Evolutionary conservation across 2,329 filamentous ascomycete species (phyloP).

Genomic region (Aspergillus sojae): DNA sequence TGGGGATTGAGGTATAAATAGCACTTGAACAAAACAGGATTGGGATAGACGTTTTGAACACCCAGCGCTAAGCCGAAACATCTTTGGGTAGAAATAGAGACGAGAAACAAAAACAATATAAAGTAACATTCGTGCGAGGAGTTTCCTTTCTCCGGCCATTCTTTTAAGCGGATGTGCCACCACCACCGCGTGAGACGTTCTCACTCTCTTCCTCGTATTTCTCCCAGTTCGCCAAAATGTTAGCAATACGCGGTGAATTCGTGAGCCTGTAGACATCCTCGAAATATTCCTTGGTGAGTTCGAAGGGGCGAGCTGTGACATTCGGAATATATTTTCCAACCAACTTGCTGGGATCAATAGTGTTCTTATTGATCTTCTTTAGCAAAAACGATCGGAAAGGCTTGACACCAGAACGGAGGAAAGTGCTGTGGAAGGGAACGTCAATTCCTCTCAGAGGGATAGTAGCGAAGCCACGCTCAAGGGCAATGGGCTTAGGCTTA

Average conservation of each 20-base stretch:
- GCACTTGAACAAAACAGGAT: neutral
- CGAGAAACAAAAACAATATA: neutral
- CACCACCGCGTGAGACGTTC: constrained; percentile 22
- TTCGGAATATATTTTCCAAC: constrained; percentile 99
- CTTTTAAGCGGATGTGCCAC: constrained; percentile 11
- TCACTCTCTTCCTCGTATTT: constrained; percentile 59
- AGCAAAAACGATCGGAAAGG: constrained; percentile 97
- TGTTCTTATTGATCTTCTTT: constrained; percentile 99
- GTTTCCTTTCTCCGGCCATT: neutral
- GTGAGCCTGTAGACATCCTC: constrained; percentile 97
- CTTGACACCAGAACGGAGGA: constrained; percentile 96
- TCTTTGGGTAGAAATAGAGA: neutral
- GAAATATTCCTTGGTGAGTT: constrained; percentile 97
- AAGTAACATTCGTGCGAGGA: neutral
- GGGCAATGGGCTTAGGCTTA: constrained; percentile 84
- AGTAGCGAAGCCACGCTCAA: constrained; percentile 94
- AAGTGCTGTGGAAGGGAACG: constrained; percentile 98
- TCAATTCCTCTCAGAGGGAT: constrained; percentile 97
- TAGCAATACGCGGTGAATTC: constrained; percentile 65
- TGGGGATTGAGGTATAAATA: constrained; percentile 9
- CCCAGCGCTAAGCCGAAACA: constrained; percentile 6
- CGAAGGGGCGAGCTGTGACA: constrained; percentile 93
- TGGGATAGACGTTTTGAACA: constrained; percentile 3
- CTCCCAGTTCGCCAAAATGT: constrained; percentile 79
- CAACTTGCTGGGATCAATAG: constrained; percentile 94